phyloP scores from a whole-genome alignment of 2,329 filamentous ascomycete genomes.

The Colletotrichum sojae region DNA sequence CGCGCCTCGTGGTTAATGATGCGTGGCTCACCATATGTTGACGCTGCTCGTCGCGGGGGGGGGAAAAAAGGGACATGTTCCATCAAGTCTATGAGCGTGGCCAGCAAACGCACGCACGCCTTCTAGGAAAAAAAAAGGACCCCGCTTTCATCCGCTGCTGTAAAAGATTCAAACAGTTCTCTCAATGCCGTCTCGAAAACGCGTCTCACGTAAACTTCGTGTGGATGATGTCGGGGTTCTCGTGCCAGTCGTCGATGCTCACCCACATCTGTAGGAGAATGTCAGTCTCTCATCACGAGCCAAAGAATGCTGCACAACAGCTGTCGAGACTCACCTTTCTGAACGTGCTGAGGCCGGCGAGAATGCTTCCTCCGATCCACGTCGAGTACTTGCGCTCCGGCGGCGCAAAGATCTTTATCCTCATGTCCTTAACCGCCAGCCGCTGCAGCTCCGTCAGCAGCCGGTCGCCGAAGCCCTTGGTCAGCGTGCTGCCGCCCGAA shows the following conservation, averaged over 20 bases:
- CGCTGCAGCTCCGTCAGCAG: constrained; percentile 92
- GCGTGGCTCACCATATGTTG: background rate
- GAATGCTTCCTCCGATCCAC: constrained; percentile 98
- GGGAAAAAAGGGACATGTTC: background rate
- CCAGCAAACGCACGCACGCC: background rate
- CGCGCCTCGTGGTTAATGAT: background rate
- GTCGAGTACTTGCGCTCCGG: constrained; percentile 98
- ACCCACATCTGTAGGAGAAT: constrained; percentile 90
- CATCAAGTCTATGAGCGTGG: constrained; percentile 17
- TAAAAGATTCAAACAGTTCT: constrained; percentile 11
- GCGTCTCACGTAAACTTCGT: constrained; percentile 87
- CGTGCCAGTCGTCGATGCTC: constrained; percentile 99
- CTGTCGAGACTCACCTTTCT: constrained; percentile 77
- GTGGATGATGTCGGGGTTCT: constrained; percentile 99
- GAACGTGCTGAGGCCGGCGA: constrained; percentile 97
- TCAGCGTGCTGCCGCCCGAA: constrained; percentile 94
- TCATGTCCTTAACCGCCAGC: constrained; percentile 97
- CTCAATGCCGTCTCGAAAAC: constrained; percentile 46
- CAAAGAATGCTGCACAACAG: constrained; percentile 5
- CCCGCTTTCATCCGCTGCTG: constrained; percentile 6
- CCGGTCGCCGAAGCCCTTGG: constrained; percentile 95
- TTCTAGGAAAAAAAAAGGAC: background rate
- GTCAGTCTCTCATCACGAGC: background rate
- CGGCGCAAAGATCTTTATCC: constrained; percentile 98
- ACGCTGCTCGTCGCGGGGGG: constrained; percentile 1